phyloP scores from a whole-genome alignment of 306 rosid genomes.

The Hylodesmum podocarpum region DNA sequence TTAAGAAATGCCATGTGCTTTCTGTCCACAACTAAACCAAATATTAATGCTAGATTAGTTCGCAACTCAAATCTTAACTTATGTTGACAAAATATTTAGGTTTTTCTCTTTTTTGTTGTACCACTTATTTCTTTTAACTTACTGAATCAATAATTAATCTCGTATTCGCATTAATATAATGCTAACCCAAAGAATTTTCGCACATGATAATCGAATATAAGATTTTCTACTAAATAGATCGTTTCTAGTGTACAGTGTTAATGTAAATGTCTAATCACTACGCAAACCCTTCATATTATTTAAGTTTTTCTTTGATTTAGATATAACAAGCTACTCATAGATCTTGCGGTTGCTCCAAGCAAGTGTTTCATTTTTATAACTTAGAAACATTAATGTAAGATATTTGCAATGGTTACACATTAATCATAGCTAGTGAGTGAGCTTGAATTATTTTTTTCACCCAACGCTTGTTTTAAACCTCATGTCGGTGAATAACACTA shows the following conservation, averaged over 20 bases:
- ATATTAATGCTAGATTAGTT: constrained; percentile 15
- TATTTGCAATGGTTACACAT: not conserved
- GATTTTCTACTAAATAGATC: no score
- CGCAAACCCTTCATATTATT: no score
- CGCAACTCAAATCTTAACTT: not conserved
- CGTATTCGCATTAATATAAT: no score
- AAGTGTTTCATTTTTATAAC: not conserved
- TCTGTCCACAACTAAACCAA: not conserved
- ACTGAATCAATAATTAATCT: no score
- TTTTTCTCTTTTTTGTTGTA: no score
- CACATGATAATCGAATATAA: no score
- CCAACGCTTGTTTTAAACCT: not conserved
- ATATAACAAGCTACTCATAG: not conserved
- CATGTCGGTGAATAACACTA: not conserved
- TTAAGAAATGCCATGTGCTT: constrained; percentile 24
- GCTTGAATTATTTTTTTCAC: not conserved
- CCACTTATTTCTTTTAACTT: no score
- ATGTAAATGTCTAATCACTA: no score
- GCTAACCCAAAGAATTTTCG: no score
- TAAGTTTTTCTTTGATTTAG: not conserved
- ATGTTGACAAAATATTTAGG: not conserved
- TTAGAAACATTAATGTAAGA: not conserved
- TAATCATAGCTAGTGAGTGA: no score
- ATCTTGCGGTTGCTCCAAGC: not conserved
- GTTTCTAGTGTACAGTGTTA: no score